phyloP scores from a whole-genome alignment of 495 filamentous ascomycete genomes.

The Penicillium ochrochloron region DNA sequence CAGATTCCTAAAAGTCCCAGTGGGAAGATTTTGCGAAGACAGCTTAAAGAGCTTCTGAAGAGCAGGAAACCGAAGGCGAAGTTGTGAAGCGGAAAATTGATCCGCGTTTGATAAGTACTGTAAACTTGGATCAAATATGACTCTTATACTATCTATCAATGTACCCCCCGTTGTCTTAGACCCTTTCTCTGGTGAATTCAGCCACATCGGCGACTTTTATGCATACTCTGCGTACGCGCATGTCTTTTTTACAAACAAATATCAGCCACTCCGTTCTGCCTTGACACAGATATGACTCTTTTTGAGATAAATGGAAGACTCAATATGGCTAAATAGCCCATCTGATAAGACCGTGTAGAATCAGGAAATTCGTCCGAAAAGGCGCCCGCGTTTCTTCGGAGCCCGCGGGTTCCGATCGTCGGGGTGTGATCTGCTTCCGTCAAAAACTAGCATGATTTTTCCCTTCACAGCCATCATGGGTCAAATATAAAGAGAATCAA shows the following conservation, averaged over 20 bases:
- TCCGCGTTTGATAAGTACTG: constrained; percentile 1
- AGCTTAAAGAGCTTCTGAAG: constrained; percentile 50
- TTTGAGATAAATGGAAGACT: neutral
- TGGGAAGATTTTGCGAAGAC: constrained; percentile 78
- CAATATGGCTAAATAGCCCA: neutral
- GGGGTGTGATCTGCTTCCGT: constrained; percentile 7
- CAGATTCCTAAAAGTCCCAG: constrained; percentile 75
- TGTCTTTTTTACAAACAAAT: no score
- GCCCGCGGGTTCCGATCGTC: constrained; percentile 29
- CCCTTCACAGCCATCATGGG: neutral
- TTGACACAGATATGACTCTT: neutral
- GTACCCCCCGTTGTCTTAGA: no score
- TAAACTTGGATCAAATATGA: no score
- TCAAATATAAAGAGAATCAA: neutral
- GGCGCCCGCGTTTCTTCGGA: constrained; percentile 12
- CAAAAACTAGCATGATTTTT: neutral
- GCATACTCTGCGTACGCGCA: neutral
- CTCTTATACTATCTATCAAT: no score
- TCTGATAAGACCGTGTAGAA: neutral
- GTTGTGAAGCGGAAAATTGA: constrained; percentile 12
- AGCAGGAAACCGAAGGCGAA: constrained; percentile 24
- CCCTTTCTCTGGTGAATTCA: neutral
- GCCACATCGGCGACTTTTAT: neutral
- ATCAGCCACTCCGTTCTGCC: neutral
- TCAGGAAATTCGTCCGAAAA: neutral